These are phyloP conservation scores for Alternaria viburni DNA, from an alignment of 2,329 filamentous ascomycete genomes.

Conservation along the genomic window DNA sequence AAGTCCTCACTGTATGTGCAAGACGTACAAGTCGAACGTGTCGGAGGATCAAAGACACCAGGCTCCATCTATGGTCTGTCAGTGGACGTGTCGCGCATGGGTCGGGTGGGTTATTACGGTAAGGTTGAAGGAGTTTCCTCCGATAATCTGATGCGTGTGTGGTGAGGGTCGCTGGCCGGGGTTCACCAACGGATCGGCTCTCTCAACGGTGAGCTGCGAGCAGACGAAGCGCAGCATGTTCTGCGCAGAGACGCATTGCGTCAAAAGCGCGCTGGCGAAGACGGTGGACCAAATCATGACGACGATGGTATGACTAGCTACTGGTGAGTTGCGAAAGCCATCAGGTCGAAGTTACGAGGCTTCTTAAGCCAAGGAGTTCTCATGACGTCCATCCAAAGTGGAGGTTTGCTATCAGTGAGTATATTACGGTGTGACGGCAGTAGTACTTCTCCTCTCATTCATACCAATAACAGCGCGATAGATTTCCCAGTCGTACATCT, in stretches of 20 bases:
- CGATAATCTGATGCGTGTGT: slow-evolving; percentile 42
- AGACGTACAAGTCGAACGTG: slow-evolving; percentile 37
- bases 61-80: slow-evolving; percentile 33
- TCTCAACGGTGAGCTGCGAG: slow-evolving; percentile 54
- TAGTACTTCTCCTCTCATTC: neutral
- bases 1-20: slow-evolving; percentile 42
- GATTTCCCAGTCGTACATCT: neutral
- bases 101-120: slow-evolving; percentile 19
- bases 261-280: slow-evolving; percentile 26
- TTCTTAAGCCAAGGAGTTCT: neutral
- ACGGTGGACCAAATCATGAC: slow-evolving; percentile 35
- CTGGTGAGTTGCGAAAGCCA: neutral
- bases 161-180: slow-evolving; percentile 34
- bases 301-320: neutral
- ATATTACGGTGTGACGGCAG: neutral
- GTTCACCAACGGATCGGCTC: slow-evolving; percentile 56
- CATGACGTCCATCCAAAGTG: too few species aligned
- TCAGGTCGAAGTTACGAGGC: neutral
- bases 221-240: slow-evolving; percentile 46
- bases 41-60: slow-evolving; percentile 28
- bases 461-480: neutral
- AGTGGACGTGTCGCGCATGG: slow-evolving; percentile 1
- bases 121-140: slow-evolving; percentile 42
- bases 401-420: neutral
- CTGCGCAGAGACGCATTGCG: slow-evolving; percentile 33